phyloP scores from a whole-genome alignment of 2,329 filamentous ascomycete genomes.

The Cytospora paraplurivora region DNA sequence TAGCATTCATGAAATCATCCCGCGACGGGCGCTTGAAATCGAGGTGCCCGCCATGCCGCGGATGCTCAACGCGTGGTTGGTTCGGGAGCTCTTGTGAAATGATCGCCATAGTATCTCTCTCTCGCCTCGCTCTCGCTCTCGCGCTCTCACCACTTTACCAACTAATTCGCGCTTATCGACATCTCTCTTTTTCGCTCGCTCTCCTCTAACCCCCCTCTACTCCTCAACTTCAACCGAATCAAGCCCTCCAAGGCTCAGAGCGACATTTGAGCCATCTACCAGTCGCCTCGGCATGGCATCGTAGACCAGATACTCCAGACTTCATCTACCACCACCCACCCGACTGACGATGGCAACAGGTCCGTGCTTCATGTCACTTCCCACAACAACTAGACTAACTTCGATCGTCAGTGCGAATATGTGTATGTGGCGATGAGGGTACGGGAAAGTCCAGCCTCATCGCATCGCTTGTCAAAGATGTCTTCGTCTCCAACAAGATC shows the following conservation, averaged over 20 bases:
- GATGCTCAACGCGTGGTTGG: background rate
- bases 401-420: constrained; percentile 72
- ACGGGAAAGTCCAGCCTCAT: constrained; percentile 94
- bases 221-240: background rate
- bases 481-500: constrained; percentile 94
- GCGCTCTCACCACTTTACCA: background rate
- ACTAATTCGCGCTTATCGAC: background rate
- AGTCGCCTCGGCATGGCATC: constrained; percentile 13
- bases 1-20: background rate
- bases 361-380: constrained; percentile 25
- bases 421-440: constrained; percentile 93
- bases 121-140: background rate
- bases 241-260: background rate
- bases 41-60: background rate
- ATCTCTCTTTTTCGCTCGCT: too few relatives aligned
- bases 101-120: background rate
- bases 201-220: background rate
- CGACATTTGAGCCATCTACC: background rate
- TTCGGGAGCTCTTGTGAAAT: background rate
- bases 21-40: constrained; percentile 1
- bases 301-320: constrained; percentile 9
- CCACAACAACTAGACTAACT: constrained; percentile 24
- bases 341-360: constrained; percentile 35
- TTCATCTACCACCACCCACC: constrained; percentile 14
- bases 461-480: constrained; percentile 93